These are phyloP conservation scores for Ambrosia hybrid DNA, from an alignment of 140 eudicot genomes.

Conservation along the genomic window DNA sequence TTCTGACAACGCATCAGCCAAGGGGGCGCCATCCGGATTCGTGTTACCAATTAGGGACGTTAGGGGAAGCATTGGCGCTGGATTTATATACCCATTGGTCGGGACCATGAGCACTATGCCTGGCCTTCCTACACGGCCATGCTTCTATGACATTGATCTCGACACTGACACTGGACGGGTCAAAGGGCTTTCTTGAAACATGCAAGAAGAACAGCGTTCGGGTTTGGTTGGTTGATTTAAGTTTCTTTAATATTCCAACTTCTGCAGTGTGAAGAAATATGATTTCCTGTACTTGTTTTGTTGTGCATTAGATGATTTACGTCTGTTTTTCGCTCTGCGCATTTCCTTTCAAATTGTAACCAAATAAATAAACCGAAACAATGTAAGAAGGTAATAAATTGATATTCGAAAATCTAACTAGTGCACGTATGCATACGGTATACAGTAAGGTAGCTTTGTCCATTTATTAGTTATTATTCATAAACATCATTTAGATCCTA, in stretches of 20 bases:
- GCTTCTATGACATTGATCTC: constrained; percentile 88
- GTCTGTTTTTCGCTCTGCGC: constrained; percentile 6
- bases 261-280: constrained; percentile 22
- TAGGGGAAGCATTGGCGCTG: constrained; percentile 92
- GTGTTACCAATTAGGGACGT: constrained; percentile 87
- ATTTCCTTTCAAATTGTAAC: constrained; percentile 11
- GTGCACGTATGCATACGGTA: too few relatives aligned
- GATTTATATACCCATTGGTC: constrained; percentile 83
- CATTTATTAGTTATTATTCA: neutral
- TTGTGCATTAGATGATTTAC: constrained; percentile 23
- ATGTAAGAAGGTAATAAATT: constrained; percentile 22
- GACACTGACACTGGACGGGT: constrained; percentile 70
- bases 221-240: neutral
- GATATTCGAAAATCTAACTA: constrained; percentile 3
- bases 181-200: constrained; percentile 70
- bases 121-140: constrained; percentile 91
- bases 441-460: too few relatives aligned
- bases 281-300: constrained; percentile 24
- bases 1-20: constrained; percentile 64
- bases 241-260: constrained; percentile 14
- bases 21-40: constrained; percentile 92
- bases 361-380: neutral
- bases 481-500: neutral
- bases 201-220: neutral
- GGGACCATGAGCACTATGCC: constrained; percentile 99